phyloP scores from a whole-genome alignment of 257 asterid species.

The Ballota nigra region DNA sequence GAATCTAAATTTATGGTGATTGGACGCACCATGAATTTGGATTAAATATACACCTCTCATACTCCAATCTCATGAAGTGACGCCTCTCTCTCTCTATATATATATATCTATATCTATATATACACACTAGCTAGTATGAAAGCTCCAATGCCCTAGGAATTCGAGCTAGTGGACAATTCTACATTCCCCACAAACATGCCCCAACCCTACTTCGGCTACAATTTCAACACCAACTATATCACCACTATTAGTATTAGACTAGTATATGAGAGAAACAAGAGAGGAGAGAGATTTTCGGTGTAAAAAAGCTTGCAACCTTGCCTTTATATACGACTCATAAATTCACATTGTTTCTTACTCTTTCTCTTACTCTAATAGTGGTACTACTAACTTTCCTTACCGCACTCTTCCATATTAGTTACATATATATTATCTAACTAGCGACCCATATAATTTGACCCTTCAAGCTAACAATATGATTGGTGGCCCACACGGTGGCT shows the following conservation, averaged over 20 bases:
- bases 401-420: background rate
- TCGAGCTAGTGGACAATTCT: conserved; percentile 43
- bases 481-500: conserved; percentile 30
- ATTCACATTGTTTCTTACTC: conserved; percentile 21
- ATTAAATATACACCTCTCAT: background rate
- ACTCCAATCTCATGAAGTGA: background rate
- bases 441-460: conserved; percentile 5
- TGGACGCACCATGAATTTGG: background rate
- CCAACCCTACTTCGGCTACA: conserved; percentile 34
- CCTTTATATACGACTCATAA: conserved; percentile 48
- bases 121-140: conserved; percentile 2
- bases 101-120: too few relatives aligned
- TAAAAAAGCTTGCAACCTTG: conserved; percentile 29
- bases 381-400: conserved; percentile 15
- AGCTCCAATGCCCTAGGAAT: conserved; percentile 35
- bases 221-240: conserved; percentile 20
- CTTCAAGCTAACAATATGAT: conserved; percentile 27
- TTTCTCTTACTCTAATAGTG: too few relatives aligned
- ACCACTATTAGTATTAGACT: background rate
- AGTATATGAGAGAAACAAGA: background rate
- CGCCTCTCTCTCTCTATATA: background rate
- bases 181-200: conserved; percentile 53
- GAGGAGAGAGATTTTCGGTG: background rate
- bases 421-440: background rate
- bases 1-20: too few relatives aligned